Percentiles rank a stretch among this genome's conserved stretches.
Evolutionary conservation across 441 rosid genomes (phyloP).

Genomic region (Pelargonium cotyledonis): DNA sequence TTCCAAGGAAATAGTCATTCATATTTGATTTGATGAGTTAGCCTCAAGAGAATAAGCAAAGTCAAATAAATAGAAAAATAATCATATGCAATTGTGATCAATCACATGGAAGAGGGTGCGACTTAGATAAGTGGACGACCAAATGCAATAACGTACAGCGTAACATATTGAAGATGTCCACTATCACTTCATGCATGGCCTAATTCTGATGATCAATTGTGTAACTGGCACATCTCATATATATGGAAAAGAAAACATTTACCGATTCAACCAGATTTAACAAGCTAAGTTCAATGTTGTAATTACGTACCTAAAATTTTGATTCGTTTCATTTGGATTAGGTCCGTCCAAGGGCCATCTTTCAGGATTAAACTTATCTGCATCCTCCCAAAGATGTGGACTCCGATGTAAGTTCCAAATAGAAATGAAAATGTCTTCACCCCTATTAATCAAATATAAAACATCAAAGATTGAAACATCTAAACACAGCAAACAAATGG

Average conservation of each 20-base stretch:
- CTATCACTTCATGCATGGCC: background rate
- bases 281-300: background rate
- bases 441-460: constrained; percentile 33
- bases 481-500: background rate
- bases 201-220: background rate
- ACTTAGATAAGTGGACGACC: background rate
- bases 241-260: background rate
- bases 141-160: background rate
- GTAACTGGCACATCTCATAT: background rate
- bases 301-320: constrained; percentile 60
- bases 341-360: constrained; percentile 98
- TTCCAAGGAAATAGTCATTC: too few species aligned
- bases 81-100: too few species aligned
- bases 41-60: too few species aligned
- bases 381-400: constrained; percentile 73
- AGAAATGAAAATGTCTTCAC: constrained; percentile 88
- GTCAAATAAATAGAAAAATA: too few species aligned
- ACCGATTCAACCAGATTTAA: background rate
- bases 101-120: background rate
- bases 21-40: too few species aligned
- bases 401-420: constrained; percentile 93
- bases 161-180: background rate
- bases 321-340: constrained; percentile 96
- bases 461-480: background rate
- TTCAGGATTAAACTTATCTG: constrained; percentile 86